Evolutionary conservation across 2,329 filamentous ascomycete species (phyloP).

Genomic region (Paracorniculantispora psalliotae): DNA sequence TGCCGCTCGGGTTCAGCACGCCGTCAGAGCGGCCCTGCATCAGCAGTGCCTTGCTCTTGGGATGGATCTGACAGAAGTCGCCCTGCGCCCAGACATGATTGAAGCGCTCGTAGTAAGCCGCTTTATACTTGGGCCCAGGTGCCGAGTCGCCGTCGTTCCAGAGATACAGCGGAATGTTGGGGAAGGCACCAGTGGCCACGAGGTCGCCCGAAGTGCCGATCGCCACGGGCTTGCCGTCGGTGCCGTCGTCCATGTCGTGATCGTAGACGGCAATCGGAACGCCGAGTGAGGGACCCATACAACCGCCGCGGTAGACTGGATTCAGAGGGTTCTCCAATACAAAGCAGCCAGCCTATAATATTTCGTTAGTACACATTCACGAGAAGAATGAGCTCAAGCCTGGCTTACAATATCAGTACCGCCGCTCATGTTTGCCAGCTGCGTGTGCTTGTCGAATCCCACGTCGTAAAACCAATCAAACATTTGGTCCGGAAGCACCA

Average conservation of each 20-base stretch:
- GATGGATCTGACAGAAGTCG: conserved; percentile 71
- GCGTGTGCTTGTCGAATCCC: conserved; percentile 62
- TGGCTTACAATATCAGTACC: conserved; percentile 66
- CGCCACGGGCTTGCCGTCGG: conserved; percentile 38
- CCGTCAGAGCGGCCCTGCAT: conserved; percentile 72
- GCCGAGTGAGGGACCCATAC: conserved; percentile 46
- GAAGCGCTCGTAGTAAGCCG: conserved; percentile 59
- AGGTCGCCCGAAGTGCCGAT: conserved; percentile 68
- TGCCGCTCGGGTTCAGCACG: conserved; percentile 72
- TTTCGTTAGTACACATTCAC: too few relatives aligned
- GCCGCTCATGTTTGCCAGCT: conserved; percentile 69
- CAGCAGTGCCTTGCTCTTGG: conserved; percentile 57
- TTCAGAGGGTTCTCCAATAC: conserved; percentile 61
- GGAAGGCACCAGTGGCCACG: conserved; percentile 65
- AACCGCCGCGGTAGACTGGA: conserved; percentile 58
- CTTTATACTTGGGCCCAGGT: conserved; percentile 52
- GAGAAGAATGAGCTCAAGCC: not conserved
- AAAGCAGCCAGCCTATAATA: conserved; percentile 52
- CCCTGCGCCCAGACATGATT: conserved; percentile 74
- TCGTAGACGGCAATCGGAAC: conserved; percentile 57
- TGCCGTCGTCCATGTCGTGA: conserved; percentile 47
- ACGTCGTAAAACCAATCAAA: conserved; percentile 76
- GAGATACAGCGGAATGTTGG: conserved; percentile 67
- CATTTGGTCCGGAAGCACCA: conserved; percentile 71
- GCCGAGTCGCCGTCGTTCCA: conserved; percentile 50